phyloP scores from a whole-genome alignment of 2,329 filamentous ascomycete genomes.

The Sphaerulina musiva region DNA sequence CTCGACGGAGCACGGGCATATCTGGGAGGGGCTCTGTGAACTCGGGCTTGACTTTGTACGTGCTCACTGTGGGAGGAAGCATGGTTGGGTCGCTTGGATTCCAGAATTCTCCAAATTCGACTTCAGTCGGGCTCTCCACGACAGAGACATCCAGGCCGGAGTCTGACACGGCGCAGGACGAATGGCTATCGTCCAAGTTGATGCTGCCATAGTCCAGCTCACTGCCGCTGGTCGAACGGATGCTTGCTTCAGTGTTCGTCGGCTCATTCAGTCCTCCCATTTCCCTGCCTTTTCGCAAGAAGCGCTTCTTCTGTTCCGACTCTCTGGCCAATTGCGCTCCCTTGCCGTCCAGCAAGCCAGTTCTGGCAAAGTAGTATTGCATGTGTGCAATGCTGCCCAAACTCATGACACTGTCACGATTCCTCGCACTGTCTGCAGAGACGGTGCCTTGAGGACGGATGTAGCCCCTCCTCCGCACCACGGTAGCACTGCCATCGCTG shows the following conservation, averaged over 20 bases:
- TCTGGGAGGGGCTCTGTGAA: conserved; percentile 78
- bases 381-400: conserved; percentile 93
- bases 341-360: conserved; percentile 86
- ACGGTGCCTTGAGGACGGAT: conserved; percentile 80
- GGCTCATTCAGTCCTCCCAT: conserved; percentile 10
- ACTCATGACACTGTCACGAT: conserved; percentile 91
- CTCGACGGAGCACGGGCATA: conserved; percentile 66
- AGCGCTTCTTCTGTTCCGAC: conserved; percentile 28
- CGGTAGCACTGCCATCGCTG: conserved; percentile 39
- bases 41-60: conserved; percentile 80
- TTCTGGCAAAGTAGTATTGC: conserved; percentile 96
- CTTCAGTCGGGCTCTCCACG: conserved; percentile 50
- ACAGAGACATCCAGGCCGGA: conserved; percentile 34
- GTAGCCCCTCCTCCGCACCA: conserved; percentile 64
- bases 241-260: conserved; percentile 4
- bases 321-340: conserved; percentile 68
- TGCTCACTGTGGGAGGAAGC: conserved; percentile 94
- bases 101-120: conserved; percentile 42
- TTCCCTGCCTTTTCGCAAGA: conserved; percentile 21
- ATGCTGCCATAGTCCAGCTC: conserved; percentile 22
- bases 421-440: conserved; percentile 83
- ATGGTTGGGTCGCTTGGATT: conserved; percentile 63
- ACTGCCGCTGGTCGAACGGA: conserved; percentile 14
- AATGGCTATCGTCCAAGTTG: conserved; percentile 25
- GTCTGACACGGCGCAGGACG: conserved; percentile 29